These are phyloP conservation scores for Crithidia brevicula DNA, from an alignment of 208 protist genomes.

Conservation along the genomic window DNA sequence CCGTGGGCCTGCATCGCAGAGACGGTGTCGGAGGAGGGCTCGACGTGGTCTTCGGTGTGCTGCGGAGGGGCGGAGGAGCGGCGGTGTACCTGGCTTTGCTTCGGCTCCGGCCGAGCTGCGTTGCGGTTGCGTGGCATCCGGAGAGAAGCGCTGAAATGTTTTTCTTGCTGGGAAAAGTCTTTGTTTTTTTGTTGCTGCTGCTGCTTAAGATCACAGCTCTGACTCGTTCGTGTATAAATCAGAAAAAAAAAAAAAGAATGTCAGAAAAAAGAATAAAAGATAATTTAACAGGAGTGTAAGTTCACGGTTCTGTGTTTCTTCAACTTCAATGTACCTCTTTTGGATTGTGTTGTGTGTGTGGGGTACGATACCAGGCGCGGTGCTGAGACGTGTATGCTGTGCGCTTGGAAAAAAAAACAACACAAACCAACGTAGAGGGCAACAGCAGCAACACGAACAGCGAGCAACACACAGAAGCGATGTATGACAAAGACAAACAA, in stretches of 20 bases:
- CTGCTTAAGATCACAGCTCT: too few species aligned
- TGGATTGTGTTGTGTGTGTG: too few species aligned
- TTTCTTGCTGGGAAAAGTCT: constrained; percentile 19
- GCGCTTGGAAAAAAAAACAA: too few species aligned
- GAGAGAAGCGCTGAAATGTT: constrained; percentile 10
- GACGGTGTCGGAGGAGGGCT: constrained; percentile 2
- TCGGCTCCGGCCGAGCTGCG: constrained; percentile 1
- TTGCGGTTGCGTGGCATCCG: not conserved
- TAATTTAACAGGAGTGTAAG: not conserved
- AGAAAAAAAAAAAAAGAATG: not conserved
- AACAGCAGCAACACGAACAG: too few species aligned
- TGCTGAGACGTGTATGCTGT: too few species aligned
- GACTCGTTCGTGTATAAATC: too few species aligned
- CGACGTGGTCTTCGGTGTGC: constrained; percentile 12
- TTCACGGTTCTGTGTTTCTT: too few species aligned
- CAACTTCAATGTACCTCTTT: too few species aligned
- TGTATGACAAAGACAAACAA: too few species aligned
- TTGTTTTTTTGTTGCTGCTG: not conserved
- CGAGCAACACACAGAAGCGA: too few species aligned
- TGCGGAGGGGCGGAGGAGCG: constrained; percentile 6
- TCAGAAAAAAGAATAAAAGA: constrained; percentile 6
- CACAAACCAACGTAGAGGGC: too few species aligned
- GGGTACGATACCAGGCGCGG: too few species aligned
- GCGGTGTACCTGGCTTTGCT: not conserved
- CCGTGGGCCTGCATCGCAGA: constrained; percentile 13